These are phyloP conservation scores for Rehmannia glutinosa DNA, from an alignment of 257 asterid genomes.

Conservation along the genomic window DNA sequence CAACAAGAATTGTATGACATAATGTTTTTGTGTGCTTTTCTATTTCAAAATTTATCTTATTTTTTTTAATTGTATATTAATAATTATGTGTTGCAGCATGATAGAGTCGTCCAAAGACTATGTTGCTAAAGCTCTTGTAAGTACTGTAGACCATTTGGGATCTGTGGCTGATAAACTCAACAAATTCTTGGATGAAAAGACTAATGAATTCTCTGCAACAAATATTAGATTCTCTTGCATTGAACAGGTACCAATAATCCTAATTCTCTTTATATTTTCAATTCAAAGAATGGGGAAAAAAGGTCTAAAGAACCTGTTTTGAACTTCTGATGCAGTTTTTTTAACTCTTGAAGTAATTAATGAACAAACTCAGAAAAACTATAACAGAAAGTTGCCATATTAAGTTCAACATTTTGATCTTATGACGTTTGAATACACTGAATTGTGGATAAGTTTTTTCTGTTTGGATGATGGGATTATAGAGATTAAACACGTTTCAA, in stretches of 20 bases:
- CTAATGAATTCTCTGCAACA: conserved; percentile 52
- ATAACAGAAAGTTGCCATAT: too few species aligned
- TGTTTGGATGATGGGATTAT: conserved; percentile 8
- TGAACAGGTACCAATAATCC: conserved; percentile 53
- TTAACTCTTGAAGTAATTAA: too few species aligned
- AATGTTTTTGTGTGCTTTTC: not conserved
- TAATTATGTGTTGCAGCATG: conserved; percentile 38
- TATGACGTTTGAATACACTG: not conserved
- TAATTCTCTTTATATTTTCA: not conserved
- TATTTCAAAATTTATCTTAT: not conserved
- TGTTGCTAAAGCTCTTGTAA: conserved; percentile 60
- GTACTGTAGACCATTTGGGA: conserved; percentile 85
- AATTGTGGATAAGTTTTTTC: not conserved
- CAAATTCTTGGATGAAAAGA: conserved; percentile 63
- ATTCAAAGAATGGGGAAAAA: not conserved
- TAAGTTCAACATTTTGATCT: not conserved
- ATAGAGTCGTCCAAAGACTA: conserved; percentile 71
- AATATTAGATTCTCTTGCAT: conserved; percentile 42
- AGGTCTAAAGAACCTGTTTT: too few species aligned
- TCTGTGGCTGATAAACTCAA: conserved; percentile 69
- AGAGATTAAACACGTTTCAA: conserved; percentile 43
- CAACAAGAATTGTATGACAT: conserved; percentile 47
- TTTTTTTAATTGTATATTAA: not conserved
- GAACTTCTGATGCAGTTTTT: too few species aligned
- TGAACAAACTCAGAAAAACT: too few species aligned